Base-by-base conservation (phyloP, 441 rosid genomes). In the Mallotus repandus region DNA sequence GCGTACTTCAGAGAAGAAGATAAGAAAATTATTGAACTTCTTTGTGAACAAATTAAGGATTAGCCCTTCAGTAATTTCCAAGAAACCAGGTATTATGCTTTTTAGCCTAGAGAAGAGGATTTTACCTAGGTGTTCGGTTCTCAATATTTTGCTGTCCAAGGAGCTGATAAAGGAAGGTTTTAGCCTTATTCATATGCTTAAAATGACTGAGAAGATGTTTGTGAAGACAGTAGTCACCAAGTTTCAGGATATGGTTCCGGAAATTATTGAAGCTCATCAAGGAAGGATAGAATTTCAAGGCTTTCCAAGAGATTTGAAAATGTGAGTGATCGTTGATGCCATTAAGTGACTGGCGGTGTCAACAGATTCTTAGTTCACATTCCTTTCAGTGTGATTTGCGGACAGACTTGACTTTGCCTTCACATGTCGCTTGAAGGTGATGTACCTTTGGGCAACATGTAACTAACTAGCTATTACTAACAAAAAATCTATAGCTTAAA, bases 91-190 rank as follows among this genome's bases (percentile, higher is more conserved):
- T 32, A 70, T 77, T 62, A 11, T 77, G 35, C 41, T 62, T 18
- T 1, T 74, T n/a, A 70, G 78, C 68, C 18, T 74, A 70, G 74
- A 74, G 78, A 60, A 70, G 70, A 76, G 76, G 52, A 76, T 80
- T 64, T 14, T 67, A 14, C 78, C 83, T 13, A 80, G 83, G 56
- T 62, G 76, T 63, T 64, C 74, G 0, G 76, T 77, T 55, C 21
- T 74, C 35, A 62, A 57, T 21, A 21, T 77, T 50, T 61, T 80
- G 80, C 45, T 77, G 76, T 80, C 73, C 9, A 74, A 67, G 48
- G 76, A 66, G 15, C 35, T 53, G 70, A 64, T 76, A n/a, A 65
- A 35, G 19, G 49, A 29, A 61, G 63, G 12, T 55, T 4, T 32
- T 48, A 45, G 29, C 41, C 9, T 74, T 46, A 5, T 46, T 53